phyloP scores from a whole-genome alignment of 73 alveolate genomes.

The Uronychia setigera region DNA sequence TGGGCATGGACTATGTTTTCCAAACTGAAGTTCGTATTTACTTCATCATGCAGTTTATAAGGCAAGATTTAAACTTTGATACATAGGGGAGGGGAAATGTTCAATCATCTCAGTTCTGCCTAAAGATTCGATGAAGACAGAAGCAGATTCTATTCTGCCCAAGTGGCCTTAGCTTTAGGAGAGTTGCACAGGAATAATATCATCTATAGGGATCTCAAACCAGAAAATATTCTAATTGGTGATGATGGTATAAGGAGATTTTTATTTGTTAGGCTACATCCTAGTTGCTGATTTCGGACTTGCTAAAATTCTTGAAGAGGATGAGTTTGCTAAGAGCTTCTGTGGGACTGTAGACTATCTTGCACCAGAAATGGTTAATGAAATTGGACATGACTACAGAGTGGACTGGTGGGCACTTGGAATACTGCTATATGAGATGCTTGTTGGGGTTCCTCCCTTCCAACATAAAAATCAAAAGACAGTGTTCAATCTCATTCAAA shows the following conservation, averaged over 20 bases:
- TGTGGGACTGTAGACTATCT: slow-evolving; percentile 71
- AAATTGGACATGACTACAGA: slow-evolving; percentile 72
- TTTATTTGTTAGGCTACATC: slow-evolving; percentile 37
- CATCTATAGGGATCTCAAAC: slow-evolving; percentile 69
- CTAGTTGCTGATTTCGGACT: slow-evolving; percentile 70
- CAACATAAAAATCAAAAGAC: slow-evolving; percentile 76
- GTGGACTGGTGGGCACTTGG: slow-evolving; percentile 89
- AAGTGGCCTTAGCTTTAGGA: slow-evolving; percentile 63
- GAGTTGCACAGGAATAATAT: slow-evolving; percentile 51
- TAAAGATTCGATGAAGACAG: slow-evolving; percentile 57
- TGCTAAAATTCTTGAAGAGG: slow-evolving; percentile 7
- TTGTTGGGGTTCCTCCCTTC: slow-evolving; percentile 94
- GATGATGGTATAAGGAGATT: slow-evolving; percentile 20
- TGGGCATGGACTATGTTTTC: slow-evolving; percentile 75
- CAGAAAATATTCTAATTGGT: slow-evolving; percentile 65
- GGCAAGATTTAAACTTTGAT: no score
- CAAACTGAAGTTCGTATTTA: slow-evolving; percentile 76
- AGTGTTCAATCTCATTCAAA: slow-evolving; percentile 82
- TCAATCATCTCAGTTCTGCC: slow-evolving; percentile 19
- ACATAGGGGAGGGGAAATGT: slow-evolving; percentile 63
- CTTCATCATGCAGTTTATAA: slow-evolving; percentile 68
- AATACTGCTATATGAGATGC: slow-evolving; percentile 75
- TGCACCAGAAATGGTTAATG: slow-evolving; percentile 83
- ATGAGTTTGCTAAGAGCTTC: slow-evolving; percentile 25
- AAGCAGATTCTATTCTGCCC: slow-evolving; percentile 71